Conservation (phyloP, 176 grass and related monocot genomes). For the sorghum (Sorghum bicolor) region Sorghum_bicolor_NCBIv3 NC_012870.2:73801001-73801500, state of each 20-base stretch:
- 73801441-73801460: background rate
- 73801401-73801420: background rate
- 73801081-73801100: slow-evolving; percentile 83
- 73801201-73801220: slow-evolving; percentile 95
- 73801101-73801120: slow-evolving; percentile 83
- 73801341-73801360: background rate
- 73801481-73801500: background rate
- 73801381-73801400: background rate
- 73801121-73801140: slow-evolving; percentile 59
- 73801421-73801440: background rate
- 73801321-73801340: background rate
- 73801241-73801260: slow-evolving; percentile 84
- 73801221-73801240: slow-evolving; percentile 66
- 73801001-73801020: slow-evolving; percentile 31
- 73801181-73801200: slow-evolving; percentile 84
- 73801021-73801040: slow-evolving; percentile 41
- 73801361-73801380: background rate
- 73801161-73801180: slow-evolving; percentile 81
- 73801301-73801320: slow-evolving; percentile 78
- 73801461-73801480: slow-evolving; percentile 6
- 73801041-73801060: slow-evolving; percentile 46
- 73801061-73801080: slow-evolving; percentile 89
- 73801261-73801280: slow-evolving; percentile 78
- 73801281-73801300: slow-evolving; percentile 81
- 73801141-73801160: slow-evolving; percentile 53